A percentile compares a stretch with the other conserved stretches of the same genome.
Conservation (phyloP, 192 early-diverging fungal genomes). For the Rhizophlyctis rosea region DNA sequence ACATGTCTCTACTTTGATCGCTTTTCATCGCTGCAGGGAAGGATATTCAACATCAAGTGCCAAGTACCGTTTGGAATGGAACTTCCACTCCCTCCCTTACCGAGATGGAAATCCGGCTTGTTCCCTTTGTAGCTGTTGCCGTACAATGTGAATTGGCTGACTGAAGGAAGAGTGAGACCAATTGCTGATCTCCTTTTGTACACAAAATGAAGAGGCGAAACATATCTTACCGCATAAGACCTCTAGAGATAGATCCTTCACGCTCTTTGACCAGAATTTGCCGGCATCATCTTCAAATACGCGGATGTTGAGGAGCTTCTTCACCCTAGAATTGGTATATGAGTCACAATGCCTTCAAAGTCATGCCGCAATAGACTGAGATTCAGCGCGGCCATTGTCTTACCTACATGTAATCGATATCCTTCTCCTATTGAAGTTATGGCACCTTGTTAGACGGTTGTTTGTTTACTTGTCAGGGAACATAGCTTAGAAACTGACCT, state of each 20-base stretch:
- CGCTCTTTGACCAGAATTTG: slow-evolving; percentile 75
- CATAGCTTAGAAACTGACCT: background rate
- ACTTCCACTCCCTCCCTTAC: slow-evolving; percentile 1
- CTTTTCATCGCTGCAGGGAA: slow-evolving; percentile 66
- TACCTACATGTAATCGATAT: slow-evolving; percentile 76
- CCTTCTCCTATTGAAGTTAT: slow-evolving; percentile 37
- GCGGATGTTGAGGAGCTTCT: slow-evolving; percentile 74
- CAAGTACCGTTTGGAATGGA: background rate
- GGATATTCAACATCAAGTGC: background rate
- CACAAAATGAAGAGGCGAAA: background rate
- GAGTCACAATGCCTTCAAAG: too few relatives aligned
- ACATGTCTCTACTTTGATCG: slow-evolving; percentile 63
- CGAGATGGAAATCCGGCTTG: slow-evolving; percentile 90
- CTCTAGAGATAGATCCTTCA: slow-evolving; percentile 68
- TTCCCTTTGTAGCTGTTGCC: slow-evolving; percentile 73
- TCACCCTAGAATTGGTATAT: slow-evolving; percentile 46
- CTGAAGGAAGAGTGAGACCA: slow-evolving; percentile 25
- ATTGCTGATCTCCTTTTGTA: background rate
- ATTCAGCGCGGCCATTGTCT: background rate
- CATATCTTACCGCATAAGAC: slow-evolving; percentile 67
- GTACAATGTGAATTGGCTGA: slow-evolving; percentile 93
- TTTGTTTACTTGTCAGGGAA: slow-evolving; percentile 57
- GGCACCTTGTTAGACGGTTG: slow-evolving; percentile 15
- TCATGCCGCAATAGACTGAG: slow-evolving; percentile 1
- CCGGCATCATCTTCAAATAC: slow-evolving; percentile 71